Evolutionary conservation across 2,329 filamentous ascomycete genomes (phyloP).

Genomic region (Thelonectria discophora): DNA sequence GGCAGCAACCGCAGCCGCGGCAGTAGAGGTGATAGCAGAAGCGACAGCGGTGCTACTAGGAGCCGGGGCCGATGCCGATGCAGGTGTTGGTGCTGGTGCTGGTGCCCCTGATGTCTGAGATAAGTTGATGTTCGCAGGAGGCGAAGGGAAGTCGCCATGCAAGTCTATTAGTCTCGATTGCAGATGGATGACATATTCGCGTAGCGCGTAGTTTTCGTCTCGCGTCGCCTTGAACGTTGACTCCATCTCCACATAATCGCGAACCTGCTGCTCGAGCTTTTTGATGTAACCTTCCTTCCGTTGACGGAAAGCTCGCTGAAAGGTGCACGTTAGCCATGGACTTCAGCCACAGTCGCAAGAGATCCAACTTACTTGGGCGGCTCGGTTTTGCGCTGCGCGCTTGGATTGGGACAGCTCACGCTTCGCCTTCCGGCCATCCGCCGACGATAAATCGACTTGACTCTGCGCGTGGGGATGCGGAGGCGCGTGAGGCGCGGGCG

Average conservation of each 20-base stretch:
- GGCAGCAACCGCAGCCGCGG: not conserved
- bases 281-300: slow-evolving; percentile 99
- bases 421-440: slow-evolving; percentile 78
- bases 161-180: slow-evolving; percentile 87
- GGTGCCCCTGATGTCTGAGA: slow-evolving; percentile 41
- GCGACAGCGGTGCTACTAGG: slow-evolving; percentile 21
- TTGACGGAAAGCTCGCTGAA: slow-evolving; percentile 92
- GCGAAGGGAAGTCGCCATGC: slow-evolving; percentile 83
- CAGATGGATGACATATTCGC: slow-evolving; percentile 91
- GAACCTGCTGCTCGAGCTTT: slow-evolving; percentile 93
- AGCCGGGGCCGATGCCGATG: slow-evolving; percentile 26
- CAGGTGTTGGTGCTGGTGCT: not conserved
- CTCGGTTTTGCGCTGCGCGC: slow-evolving; percentile 94
- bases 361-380: slow-evolving; percentile 80
- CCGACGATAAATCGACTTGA: slow-evolving; percentile 42
- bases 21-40: slow-evolving; percentile 38
- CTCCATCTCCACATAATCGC: slow-evolving; percentile 79
- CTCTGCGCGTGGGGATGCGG: slow-evolving; percentile 37
- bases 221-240: slow-evolving; percentile 82
- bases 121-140: slow-evolving; percentile 82
- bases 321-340: slow-evolving; percentile 36
- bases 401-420: slow-evolving; percentile 95
- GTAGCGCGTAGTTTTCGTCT: slow-evolving; percentile 86
- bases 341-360: not conserved
- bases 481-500: slow-evolving; percentile 38